Conservation (phyloP, 2,329 filamentous ascomycete species). For the Neonectria hederae region DNA sequence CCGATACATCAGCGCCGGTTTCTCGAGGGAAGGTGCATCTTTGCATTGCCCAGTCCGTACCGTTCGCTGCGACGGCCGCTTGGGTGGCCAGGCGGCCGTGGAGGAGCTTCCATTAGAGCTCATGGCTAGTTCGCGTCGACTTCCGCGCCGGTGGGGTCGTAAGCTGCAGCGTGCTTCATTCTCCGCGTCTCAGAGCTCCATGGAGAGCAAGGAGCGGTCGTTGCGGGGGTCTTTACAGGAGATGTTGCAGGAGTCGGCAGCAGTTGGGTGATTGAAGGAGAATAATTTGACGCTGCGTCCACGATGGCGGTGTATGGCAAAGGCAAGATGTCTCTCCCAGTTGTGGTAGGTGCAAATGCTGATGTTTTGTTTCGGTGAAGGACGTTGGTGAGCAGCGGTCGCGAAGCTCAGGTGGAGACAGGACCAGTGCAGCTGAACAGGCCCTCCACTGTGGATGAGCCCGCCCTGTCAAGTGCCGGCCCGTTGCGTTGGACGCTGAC, state of each 20-base stretch:
- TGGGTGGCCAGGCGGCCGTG: slow-evolving; percentile 52
- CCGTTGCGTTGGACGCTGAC: neutral
- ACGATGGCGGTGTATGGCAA: neutral
- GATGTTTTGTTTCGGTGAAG: neutral
- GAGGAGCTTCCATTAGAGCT: slow-evolving; percentile 47
- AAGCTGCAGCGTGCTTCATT: slow-evolving; percentile 37
- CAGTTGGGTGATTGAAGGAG: neutral
- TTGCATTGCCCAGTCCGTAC: slow-evolving; percentile 45
- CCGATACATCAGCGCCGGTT: slow-evolving; percentile 24
- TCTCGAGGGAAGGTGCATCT: neutral
- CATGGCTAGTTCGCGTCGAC: slow-evolving; percentile 54
- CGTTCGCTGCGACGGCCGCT: slow-evolving; percentile 56
- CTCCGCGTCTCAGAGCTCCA: slow-evolving; percentile 33
- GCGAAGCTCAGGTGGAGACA: neutral
- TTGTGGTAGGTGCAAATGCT: neutral
- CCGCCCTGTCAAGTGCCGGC: neutral
- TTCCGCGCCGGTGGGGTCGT: slow-evolving; percentile 34
- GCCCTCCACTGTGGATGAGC: neutral
- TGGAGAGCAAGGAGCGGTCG: slow-evolving; percentile 19
- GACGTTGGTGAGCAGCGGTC: neutral
- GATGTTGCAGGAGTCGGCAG: neutral
- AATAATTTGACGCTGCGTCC: neutral
- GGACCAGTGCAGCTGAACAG: neutral
- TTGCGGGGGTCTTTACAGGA: neutral
- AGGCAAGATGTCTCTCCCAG: neutral